Evolutionary conservation across 495 filamentous ascomycete species (phyloP).

Genomic region (Penicillium macrosclerotiorum): DNA sequence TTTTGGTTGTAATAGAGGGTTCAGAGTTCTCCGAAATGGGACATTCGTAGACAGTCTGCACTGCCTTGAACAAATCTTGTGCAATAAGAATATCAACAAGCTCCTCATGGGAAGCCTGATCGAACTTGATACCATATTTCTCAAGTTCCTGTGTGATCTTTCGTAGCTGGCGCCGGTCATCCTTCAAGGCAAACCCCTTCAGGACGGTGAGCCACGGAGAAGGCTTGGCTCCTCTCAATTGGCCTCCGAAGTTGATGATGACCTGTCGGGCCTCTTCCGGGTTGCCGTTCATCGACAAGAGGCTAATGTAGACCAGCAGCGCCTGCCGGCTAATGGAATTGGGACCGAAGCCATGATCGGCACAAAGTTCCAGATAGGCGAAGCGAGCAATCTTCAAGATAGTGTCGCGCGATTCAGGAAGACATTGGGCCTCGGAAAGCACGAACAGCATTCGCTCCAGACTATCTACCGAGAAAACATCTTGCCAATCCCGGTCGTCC

Average conservation of each 20-base stretch:
- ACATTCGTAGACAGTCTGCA: conserved; percentile 54
- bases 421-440: conserved; percentile 35
- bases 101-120: conserved; percentile 37
- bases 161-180: conserved; percentile 47
- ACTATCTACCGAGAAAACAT: conserved; percentile 49
- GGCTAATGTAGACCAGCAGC: conserved; percentile 50
- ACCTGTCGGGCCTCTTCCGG: conserved; percentile 56
- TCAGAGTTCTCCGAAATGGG: conserved; percentile 41
- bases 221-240: conserved; percentile 26
- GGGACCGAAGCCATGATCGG: conserved; percentile 35
- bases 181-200: conserved; percentile 64
- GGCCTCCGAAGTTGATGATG: conserved; percentile 44
- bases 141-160: conserved; percentile 27
- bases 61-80: conserved; percentile 34
- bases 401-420: conserved; percentile 31
- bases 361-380: conserved; percentile 53
- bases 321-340: conserved; percentile 38
- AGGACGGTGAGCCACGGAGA: conserved; percentile 61
- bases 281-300: conserved; percentile 57
- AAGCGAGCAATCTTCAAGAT: conserved; percentile 52
- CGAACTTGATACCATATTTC: conserved; percentile 32
- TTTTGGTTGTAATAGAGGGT: conserved; percentile 48
- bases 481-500: conserved; percentile 34
- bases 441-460: conserved; percentile 47
- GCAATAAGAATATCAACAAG: conserved; percentile 34